A percentile compares a stretch with the other conserved stretches of the same genome.
Conservation (phyloP, 164 flowering plant genomes). For the Vitis rupestris region DNA sequence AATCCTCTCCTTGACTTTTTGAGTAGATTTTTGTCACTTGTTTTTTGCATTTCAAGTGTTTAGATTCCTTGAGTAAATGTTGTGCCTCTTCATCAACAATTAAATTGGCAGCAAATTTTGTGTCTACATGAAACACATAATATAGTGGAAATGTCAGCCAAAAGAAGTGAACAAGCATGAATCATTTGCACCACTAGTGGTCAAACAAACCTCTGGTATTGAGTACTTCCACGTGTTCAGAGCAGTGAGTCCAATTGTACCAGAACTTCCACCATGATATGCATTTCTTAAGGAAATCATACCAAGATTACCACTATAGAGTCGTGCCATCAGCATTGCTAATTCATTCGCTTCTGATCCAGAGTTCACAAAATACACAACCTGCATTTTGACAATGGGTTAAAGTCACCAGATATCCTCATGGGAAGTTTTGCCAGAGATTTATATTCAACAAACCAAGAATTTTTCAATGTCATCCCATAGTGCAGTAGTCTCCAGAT, state of each 20-base stretch:
- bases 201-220: conserved; percentile 79
- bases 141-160: conserved; percentile 1
- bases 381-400: conserved; percentile 43
- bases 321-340: conserved; percentile 95
- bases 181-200: neutral
- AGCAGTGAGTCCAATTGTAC: conserved; percentile 87
- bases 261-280: conserved; percentile 95
- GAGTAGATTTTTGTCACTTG: too few relatives aligned
- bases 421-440: neutral
- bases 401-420: neutral
- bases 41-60: too few relatives aligned
- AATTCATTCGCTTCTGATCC: conserved; percentile 98
- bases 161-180: neutral
- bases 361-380: conserved; percentile 92
- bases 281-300: conserved; percentile 97
- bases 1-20: too few relatives aligned
- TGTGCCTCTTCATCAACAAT: neutral
- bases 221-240: conserved; percentile 94
- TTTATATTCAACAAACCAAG: neutral
- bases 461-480: neutral
- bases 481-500: too few relatives aligned
- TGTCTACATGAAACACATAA: neutral
- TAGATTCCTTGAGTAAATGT: too few relatives aligned
- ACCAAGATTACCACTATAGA: conserved; percentile 79
- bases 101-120: neutral